A percentile compares a stretch with the other conserved stretches of the same genome.
Conservation (phyloP, 2,329 filamentous ascomycete species). For the Metarhizium guizhouense region DNA sequence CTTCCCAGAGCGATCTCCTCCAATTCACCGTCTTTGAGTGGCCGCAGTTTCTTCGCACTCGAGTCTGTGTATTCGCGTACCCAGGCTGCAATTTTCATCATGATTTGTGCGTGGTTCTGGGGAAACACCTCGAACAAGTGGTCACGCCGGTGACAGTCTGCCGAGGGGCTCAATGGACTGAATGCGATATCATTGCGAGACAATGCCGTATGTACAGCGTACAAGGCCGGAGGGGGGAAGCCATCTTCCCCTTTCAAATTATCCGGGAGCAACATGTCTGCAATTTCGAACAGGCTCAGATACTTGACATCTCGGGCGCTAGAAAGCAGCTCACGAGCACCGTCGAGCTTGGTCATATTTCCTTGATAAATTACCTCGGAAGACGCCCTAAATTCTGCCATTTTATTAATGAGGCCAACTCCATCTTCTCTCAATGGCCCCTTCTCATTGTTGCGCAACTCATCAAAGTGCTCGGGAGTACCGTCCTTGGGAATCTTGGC, state of each 20-base stretch:
- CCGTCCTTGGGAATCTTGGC: slow-evolving; percentile 18
- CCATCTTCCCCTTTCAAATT: slow-evolving; percentile 24
- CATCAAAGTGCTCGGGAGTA: slow-evolving; percentile 21
- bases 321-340: slow-evolving; percentile 32
- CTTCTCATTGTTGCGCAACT: slow-evolving; percentile 22
- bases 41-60: slow-evolving; percentile 9
- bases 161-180: slow-evolving; percentile 38
- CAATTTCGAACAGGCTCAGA: slow-evolving; percentile 42
- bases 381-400: slow-evolving; percentile 34
- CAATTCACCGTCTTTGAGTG: slow-evolving; percentile 11
- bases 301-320: slow-evolving; percentile 29
- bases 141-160: slow-evolving; percentile 37
- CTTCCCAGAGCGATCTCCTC: slow-evolving; percentile 19
- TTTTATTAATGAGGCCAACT: slow-evolving; percentile 33
- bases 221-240: slow-evolving; percentile 43
- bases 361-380: slow-evolving; percentile 37
- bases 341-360: slow-evolving; percentile 39
- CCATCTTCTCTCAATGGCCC: slow-evolving; percentile 37
- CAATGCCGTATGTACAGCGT: slow-evolving; percentile 62
- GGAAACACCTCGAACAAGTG: slow-evolving; percentile 51
- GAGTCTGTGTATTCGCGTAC: slow-evolving; percentile 22
- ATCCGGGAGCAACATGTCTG: slow-evolving; percentile 32
- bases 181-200: slow-evolving; percentile 52
- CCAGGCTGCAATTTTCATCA: slow-evolving; percentile 22
- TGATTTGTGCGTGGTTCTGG: slow-evolving; percentile 17